These are phyloP conservation scores for Tricholoma matsutake DNA, from an alignment of 768 basidiomycete genomes.

Conservation along the genomic window DNA sequence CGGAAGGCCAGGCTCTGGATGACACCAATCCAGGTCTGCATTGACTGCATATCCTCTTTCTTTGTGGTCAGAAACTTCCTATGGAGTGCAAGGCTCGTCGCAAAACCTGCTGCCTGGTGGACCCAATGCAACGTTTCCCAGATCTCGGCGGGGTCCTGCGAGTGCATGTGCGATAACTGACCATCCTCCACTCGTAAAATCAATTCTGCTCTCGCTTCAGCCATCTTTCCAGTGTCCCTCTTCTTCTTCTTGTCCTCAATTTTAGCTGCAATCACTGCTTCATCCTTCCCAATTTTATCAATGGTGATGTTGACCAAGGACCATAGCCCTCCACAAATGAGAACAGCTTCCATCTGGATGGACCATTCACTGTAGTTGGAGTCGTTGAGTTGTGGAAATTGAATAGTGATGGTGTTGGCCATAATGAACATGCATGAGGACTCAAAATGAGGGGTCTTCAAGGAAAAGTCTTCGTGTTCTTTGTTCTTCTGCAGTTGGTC, in stretches of 20 bases:
- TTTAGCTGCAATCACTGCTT: neutral
- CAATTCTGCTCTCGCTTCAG: no score
- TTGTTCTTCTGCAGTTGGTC: no score
- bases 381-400: conserved; percentile 17
- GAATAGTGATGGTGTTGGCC: neutral
- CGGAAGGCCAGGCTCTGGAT: conserved; percentile 16
- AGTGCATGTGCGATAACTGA: no score
- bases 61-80: conserved; percentile 20
- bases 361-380: conserved; percentile 23
- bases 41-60: conserved; percentile 18
- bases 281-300: conserved; percentile 6
- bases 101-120: conserved; percentile 13
- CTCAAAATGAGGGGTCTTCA: no score
- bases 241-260: conserved; percentile 8
- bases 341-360: conserved; percentile 20
- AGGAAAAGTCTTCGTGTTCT: no score
- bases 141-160: conserved; percentile 19
- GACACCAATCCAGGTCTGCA: conserved; percentile 23
- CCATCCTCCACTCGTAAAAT: no score
- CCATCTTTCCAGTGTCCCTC: conserved; percentile 17
- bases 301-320: conserved; percentile 7
- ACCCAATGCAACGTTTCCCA: conserved; percentile 20
- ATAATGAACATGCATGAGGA: no score
- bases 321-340: conserved; percentile 8
- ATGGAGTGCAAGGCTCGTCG: conserved; percentile 14